phyloP scores from a whole-genome alignment of 371 early-diverging fungal species.

The Circinella minor region DNA sequence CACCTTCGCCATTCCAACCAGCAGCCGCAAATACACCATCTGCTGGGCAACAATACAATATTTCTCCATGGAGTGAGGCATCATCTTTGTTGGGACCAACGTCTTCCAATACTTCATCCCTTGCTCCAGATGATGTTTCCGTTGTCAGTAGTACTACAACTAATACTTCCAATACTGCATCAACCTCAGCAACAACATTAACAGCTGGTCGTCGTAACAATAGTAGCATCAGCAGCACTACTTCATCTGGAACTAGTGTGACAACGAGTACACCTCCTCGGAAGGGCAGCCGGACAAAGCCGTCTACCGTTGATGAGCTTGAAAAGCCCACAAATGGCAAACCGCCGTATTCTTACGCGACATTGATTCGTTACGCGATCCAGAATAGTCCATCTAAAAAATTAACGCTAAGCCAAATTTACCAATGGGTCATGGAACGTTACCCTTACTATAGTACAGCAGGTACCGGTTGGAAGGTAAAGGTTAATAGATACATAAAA shows the following conservation, averaged over 20 bases:
- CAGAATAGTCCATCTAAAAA: conserved; percentile 64
- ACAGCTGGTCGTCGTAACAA: neutral
- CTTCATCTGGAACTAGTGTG: neutral
- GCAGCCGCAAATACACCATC: neutral
- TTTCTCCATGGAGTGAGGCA: neutral
- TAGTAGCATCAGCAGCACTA: neutral
- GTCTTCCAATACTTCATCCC: neutral
- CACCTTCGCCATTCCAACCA: neutral
- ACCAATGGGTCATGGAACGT: conserved; percentile 79
- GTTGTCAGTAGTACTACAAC: neutral
- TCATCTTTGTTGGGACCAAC: neutral
- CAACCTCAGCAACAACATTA: conserved; percentile 5
- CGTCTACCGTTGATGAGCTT: conserved; percentile 1
- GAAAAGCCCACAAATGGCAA: conserved; percentile 34
- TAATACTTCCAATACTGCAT: neutral
- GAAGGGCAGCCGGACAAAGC: conserved; percentile 4
- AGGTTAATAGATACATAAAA: neutral
- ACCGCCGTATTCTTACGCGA: conserved; percentile 88
- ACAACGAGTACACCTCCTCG: neutral
- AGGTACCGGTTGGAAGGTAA: conserved; percentile 79
- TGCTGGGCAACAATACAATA: neutral
- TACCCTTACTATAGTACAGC: conserved; percentile 79
- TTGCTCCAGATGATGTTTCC: conserved; percentile 3
- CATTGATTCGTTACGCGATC: conserved; percentile 87
- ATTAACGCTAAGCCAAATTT: conserved; percentile 88